phyloP scores from a whole-genome alignment of 1,284 basidiomycete genomes.

The Ceratobasidium sp. region DNA sequence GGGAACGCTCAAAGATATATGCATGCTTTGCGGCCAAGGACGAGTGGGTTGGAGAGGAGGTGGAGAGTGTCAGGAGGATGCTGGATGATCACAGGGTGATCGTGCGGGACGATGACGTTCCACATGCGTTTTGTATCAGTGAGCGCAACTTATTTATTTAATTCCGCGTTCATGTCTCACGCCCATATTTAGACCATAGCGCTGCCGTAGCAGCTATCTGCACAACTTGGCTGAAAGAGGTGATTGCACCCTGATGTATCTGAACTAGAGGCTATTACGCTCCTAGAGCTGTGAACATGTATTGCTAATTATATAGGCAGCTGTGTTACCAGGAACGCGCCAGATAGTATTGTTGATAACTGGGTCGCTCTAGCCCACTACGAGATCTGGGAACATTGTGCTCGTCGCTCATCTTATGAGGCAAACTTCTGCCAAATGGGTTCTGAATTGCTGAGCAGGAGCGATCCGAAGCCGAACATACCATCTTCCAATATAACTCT shows the following conservation, averaged over 20 bases:
- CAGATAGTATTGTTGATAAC: too few species aligned
- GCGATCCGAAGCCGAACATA: too few species aligned
- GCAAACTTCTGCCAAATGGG: too few species aligned
- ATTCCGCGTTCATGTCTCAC: background rate
- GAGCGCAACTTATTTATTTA: conserved; percentile 51
- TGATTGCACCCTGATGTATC: background rate
- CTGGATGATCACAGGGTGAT: conserved; percentile 57
- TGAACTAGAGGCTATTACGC: background rate
- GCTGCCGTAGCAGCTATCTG: conserved; percentile 17
- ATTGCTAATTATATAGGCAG: background rate
- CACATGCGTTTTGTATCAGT: conserved; percentile 77
- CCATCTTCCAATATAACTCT: too few species aligned
- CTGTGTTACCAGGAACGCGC: background rate
- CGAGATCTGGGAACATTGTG: too few species aligned
- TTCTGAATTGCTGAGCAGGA: too few species aligned
- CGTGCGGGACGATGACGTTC: conserved; percentile 63
- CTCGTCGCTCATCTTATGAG: too few species aligned
- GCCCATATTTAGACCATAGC: conserved; percentile 2
- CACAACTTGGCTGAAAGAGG: conserved; percentile 17
- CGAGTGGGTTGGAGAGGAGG: conserved; percentile 69
- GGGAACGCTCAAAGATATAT: conserved; percentile 37
- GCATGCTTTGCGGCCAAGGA: conserved; percentile 70
- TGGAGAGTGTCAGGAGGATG: conserved; percentile 37
- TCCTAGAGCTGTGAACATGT: background rate
- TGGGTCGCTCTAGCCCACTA: too few species aligned